Percentiles rank a stretch among this genome's conserved stretches.
These are phyloP conservation scores for Scenedesmus sp. DNA, from an alignment of 163 green algal genomes.

Conservation along the genomic window DNA sequence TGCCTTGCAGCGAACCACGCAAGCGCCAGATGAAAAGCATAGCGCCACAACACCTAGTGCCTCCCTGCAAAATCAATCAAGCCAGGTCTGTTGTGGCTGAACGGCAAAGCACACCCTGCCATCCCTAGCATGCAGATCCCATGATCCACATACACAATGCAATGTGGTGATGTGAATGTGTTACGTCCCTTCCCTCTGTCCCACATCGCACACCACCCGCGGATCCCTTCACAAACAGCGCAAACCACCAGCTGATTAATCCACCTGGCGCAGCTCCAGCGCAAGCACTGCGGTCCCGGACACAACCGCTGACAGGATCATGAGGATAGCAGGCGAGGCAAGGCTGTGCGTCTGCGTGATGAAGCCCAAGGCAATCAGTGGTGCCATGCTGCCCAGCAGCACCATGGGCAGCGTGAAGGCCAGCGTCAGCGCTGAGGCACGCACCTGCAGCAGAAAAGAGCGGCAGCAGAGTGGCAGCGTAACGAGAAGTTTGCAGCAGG, in stretches of 20 bases:
- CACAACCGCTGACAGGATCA: constrained; percentile 1
- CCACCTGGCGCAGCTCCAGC: neutral
- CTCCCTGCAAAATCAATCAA: too few species aligned
- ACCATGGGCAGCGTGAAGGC: neutral
- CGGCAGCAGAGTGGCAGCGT: neutral
- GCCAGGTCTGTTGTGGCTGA: too few species aligned
- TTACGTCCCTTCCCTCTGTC: neutral
- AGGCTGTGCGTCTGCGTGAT: constrained; percentile 15
- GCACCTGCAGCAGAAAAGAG: constrained; percentile 31
- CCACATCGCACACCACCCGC: neutral
- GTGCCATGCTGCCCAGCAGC: constrained; percentile 18
- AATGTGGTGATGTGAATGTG: too few species aligned
- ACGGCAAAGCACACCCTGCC: too few species aligned
- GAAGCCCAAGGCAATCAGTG: constrained; percentile 24
- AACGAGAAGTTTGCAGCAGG: neutral
- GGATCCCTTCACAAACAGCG: neutral
- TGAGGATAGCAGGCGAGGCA: constrained; percentile 38
- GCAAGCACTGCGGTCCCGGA: neutral
- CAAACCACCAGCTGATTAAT: neutral
- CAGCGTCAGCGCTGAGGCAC: constrained; percentile 13
- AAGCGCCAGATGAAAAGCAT: neutral
- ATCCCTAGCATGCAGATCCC: too few species aligned
- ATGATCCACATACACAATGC: too few species aligned
- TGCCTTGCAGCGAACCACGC: neutral
- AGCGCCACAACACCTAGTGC: neutral